Evolutionary conservation across 2,329 filamentous ascomycete genomes (phyloP).

Genomic region (Ophiostoma sp.): DNA sequence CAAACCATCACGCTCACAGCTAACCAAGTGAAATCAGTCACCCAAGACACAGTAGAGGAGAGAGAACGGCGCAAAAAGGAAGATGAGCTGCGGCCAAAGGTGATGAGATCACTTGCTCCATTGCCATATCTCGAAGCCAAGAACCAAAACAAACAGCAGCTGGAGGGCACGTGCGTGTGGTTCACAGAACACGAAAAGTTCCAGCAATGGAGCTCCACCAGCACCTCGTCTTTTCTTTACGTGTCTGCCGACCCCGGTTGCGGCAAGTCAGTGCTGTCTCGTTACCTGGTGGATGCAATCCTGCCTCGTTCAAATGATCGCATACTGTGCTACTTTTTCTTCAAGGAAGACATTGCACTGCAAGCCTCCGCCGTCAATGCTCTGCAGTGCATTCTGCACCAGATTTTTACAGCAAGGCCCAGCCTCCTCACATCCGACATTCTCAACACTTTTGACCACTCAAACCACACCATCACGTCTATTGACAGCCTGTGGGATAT

Average conservation of each 20-base stretch:
- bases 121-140: background rate
- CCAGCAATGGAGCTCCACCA: background rate
- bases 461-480: background rate
- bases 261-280: background rate
- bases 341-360: background rate
- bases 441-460: background rate
- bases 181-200: conserved; percentile 6
- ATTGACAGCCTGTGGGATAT: background rate
- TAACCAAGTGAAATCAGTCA: background rate
- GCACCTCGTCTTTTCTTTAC: background rate
- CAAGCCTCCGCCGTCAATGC: background rate
- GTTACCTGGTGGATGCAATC: background rate
- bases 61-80: background rate
- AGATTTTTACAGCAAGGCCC: background rate
- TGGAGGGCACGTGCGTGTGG: background rate
- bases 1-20: background rate
- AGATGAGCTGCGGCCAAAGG: background rate
- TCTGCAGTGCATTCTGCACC: background rate
- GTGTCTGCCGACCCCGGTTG: background rate
- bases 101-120: background rate
- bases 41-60: background rate
- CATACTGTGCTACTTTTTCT: background rate
- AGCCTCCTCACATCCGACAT: background rate
- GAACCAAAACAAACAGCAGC: background rate
- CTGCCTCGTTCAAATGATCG: background rate